These are phyloP conservation scores for Rauvolfia tetraphylla DNA, from an alignment of 257 asterid species.

Conservation along the genomic window DNA sequence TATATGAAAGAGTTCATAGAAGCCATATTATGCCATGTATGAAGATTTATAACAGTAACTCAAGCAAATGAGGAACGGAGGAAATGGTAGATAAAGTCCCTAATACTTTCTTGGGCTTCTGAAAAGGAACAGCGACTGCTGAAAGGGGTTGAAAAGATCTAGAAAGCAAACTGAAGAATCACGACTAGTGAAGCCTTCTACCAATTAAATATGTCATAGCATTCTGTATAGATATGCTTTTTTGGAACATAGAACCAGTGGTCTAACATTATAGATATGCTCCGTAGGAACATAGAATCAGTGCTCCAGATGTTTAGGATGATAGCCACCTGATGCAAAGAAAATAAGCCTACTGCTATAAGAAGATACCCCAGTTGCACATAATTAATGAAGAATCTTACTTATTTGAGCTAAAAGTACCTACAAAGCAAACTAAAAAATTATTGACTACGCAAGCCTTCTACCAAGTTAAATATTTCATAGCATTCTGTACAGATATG, in stretches of 20 bases:
- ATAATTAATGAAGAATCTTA: neutral
- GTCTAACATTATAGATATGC: neutral
- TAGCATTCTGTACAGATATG: no score
- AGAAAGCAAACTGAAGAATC: neutral
- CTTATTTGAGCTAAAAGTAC: neutral
- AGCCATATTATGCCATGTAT: neutral
- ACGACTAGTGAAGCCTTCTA: neutral
- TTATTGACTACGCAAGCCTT: no score
- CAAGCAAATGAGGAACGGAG: neutral
- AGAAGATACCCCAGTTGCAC: neutral
- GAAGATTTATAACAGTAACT: neutral
- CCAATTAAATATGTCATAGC: neutral
- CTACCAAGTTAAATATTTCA: no score
- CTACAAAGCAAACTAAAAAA: no score
- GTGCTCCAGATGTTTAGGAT: neutral
- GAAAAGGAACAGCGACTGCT: neutral
- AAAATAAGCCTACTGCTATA: neutral
- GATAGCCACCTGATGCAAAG: no score
- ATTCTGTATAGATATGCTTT: neutral
- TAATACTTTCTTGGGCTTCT: neutral
- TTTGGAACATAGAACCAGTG: neutral
- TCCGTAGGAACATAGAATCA: neutral
- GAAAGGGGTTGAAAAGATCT: neutral
- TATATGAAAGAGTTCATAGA: neutral
- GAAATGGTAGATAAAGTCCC: neutral